Conservation (phyloP, 148 eudicot species). For the Amaranthus hypochondriacus region DNA sequence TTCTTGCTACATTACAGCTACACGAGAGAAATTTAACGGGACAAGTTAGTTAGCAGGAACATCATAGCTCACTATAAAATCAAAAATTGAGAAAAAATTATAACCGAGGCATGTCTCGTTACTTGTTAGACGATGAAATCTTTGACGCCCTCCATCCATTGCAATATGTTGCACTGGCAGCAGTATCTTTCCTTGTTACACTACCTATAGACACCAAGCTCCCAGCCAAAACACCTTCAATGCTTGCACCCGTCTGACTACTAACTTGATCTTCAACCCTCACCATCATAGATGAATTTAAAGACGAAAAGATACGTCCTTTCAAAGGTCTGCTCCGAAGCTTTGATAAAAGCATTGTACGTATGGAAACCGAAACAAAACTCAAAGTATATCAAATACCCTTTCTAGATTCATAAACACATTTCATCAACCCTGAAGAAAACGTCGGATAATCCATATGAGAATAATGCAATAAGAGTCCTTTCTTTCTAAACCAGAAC, state of each 20-base stretch:
- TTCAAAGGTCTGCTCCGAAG: conserved; percentile 12
- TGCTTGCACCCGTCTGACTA: neutral
- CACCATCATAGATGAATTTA: neutral
- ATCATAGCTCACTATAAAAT: neutral
- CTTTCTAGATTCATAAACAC: neutral
- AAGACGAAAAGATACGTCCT: conserved; percentile 20
- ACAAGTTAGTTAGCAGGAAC: neutral
- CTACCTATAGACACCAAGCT: conserved; percentile 4
- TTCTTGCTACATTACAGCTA: conserved; percentile 30
- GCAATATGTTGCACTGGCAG: conserved; percentile 9
- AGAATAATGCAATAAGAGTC: neutral
- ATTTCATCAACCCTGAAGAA: conserved; percentile 16
- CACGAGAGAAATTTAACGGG: conserved; percentile 8
- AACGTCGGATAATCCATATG: neutral
- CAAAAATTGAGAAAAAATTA: neutral
- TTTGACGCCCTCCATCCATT: conserved; percentile 1
- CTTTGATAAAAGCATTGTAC: conserved; percentile 22
- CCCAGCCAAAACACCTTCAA: conserved; percentile 1
- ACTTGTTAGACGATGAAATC: conserved; percentile 19
- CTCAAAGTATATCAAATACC: conserved; percentile 6
- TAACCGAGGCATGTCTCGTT: conserved; percentile 3
- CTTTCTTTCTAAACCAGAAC: neutral
- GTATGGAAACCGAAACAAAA: conserved; percentile 2
- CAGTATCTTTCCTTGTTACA: neutral
- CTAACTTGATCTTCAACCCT: conserved; percentile 14